Evolutionary conservation across 2,329 filamentous ascomycete genomes (phyloP), one percentile per base, ranked within the genome.

Genomic region (Pochonia chlamydosporia): DNA sequence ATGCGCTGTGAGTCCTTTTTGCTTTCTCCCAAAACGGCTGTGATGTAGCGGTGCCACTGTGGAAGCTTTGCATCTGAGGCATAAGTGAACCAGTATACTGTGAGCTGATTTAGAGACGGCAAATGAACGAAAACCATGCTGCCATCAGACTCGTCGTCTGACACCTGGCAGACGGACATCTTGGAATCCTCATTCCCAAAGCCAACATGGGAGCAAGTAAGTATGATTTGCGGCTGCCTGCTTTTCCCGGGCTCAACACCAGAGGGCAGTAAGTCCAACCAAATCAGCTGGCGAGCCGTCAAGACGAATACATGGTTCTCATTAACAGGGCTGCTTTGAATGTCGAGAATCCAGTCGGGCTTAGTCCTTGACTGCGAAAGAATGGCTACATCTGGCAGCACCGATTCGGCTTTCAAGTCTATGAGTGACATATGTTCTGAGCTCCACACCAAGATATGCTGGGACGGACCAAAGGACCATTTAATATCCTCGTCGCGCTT

Each of bases 241-340:
- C 43, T 28, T 6, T 31, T 40, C 5, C 51, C 50, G 5, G 53
- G 35, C 35, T 24, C 35, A 24, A 14, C 14, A 21, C 18, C 20
- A 39, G 14, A 5, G 25, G 48, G 49, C 43, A 54, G 60, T 13
- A 77, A 56, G 41, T 73, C 66, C n/a, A 80, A 53, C 65, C 77
- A 70, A 28, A 74, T 65, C 1, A 85, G 47, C 24, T 66, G 67
- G 1, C 67, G 68, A 11, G 71, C 73, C 1, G 82, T 87, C 39
- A 87, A 64, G 9, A 87, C 64, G 48, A 82, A 78, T 2, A 81
- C 56, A n/a, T 78, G 72, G 23, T 69, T 66, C 5, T 68, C 63
- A 45, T 74, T 65, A 3, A 62, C 56, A 1, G 73, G 71, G 48
- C 76, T 77, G 8, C 63, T 55, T 52, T 72, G 71, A 2, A 82